A percentile compares a stretch with the other conserved stretches of the same genome.
Conservation (phyloP, 805 yeast species). For the Candida ipomoeae region DNA sequence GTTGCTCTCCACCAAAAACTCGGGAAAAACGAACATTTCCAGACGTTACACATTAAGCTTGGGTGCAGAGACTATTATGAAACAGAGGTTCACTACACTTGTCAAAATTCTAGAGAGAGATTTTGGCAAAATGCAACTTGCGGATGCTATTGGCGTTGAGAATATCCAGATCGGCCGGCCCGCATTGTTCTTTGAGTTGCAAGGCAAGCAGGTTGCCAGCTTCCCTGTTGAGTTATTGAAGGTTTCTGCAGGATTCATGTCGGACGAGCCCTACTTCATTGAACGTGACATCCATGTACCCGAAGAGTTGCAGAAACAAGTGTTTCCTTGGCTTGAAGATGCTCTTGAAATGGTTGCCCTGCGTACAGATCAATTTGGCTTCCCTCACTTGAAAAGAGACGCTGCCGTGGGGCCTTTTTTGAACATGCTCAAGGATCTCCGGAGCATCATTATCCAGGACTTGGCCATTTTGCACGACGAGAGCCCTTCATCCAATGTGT, state of each 20-base stretch:
- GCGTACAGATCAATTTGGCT: background rate
- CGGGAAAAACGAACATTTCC: too few relatives aligned
- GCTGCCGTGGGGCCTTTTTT: background rate
- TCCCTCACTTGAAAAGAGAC: background rate
- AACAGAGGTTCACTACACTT: background rate
- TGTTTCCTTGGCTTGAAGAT: background rate
- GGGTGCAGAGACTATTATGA: background rate
- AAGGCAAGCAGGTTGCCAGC: background rate
- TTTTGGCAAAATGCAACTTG: background rate
- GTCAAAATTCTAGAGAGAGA: background rate
- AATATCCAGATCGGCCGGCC: background rate
- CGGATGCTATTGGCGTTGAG: background rate
- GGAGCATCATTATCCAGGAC: conserved; percentile 6
- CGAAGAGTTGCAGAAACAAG: background rate
- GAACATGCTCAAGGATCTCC: background rate
- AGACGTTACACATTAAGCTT: background rate
- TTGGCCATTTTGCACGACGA: conserved; percentile 4
- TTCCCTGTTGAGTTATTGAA: background rate
- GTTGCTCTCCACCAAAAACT: background rate
- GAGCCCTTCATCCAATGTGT: background rate
- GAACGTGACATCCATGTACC: background rate
- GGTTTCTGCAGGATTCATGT: background rate
- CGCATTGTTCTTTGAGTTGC: background rate
- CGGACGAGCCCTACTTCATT: background rate
- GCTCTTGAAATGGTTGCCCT: background rate